Base-by-base conservation (phyloP, 2,329 filamentous ascomycete species). In the Nigrospora osmanthi region DNA sequence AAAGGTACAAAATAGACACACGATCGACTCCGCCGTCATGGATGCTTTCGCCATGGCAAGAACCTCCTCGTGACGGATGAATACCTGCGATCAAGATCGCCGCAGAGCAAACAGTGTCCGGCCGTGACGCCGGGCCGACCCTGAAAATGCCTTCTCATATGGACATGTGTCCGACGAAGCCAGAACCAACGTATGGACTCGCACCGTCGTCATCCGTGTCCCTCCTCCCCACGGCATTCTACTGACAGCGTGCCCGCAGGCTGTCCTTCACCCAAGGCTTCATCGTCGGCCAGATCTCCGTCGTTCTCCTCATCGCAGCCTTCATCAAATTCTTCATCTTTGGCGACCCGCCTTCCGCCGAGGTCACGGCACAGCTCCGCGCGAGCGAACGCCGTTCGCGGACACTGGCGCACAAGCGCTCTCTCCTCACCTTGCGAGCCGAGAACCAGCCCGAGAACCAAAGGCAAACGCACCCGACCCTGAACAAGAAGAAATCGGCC, bases 311-410 rank as follows among this genome's bases (percentile, higher is more conserved):
- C 35, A 81, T 98, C 49, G 90, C 89, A 52, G 88, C 86, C 54
- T 97, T 98, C 68, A 97, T 98, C 67, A 95, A 95, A 64, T 98
- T 96, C 79, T 98, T 98, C 78, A 97, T 98, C 60, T 97, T 98
- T 61, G 93, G 93, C 56, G 93, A 97, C 61, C 82, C 89, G 6
- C 89, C 89, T 1, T 89, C 87, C 2, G 76, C 89, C 49, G 89
- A 95, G 51, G 81, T 85, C 44, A 87, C 85, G 16, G 87, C 89
- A 12, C 76, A 87, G 9, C 71, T 85, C 37, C 81, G 86, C 53
- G 87, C 86, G 47, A 83, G 84, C 11, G 83, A 89, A 54, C 80
- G 87, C 23, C 80, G 83, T 47, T 81, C 84, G 43, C 75, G 85
- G 51, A 87, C 85, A 2, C 72, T 89, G 45, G 81, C 85, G 19